Conservation (phyloP, 108 stramenopile genomes). For the Aurantiochytrium sp. region DNA sequence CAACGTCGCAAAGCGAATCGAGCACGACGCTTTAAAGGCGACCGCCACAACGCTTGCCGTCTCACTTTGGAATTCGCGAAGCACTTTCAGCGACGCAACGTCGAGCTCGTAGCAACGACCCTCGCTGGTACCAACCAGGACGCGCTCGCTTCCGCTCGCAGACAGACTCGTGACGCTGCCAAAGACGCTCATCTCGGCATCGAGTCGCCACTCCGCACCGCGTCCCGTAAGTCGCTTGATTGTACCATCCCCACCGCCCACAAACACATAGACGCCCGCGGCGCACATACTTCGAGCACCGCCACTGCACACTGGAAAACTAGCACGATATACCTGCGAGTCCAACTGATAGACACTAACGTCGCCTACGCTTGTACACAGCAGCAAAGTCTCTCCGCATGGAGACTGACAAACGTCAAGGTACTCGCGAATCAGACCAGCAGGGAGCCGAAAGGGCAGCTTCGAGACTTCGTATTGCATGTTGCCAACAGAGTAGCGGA, state of each 20-base stretch:
- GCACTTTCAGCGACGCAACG: background rate
- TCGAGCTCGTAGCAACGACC: background rate
- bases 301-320: conserved; percentile 9
- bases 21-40: background rate
- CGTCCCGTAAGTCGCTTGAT: background rate
- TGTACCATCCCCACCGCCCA: background rate
- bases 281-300: background rate
- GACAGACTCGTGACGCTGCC: background rate
- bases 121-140: background rate
- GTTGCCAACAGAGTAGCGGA: background rate
- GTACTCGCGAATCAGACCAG: background rate
- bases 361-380: background rate
- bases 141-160: background rate
- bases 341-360: background rate
- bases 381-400: background rate
- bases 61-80: background rate
- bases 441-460: background rate
- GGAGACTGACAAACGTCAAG: background rate
- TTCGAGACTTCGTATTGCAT: background rate
- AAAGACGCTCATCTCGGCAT: background rate
- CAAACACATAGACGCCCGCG: background rate
- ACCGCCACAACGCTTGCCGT: background rate
- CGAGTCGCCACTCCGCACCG: background rate
- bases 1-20: background rate
- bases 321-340: background rate